Evolutionary conservation across 2,329 filamentous ascomycete species (phyloP).

Genomic region (Calonectria multiphialidica): DNA sequence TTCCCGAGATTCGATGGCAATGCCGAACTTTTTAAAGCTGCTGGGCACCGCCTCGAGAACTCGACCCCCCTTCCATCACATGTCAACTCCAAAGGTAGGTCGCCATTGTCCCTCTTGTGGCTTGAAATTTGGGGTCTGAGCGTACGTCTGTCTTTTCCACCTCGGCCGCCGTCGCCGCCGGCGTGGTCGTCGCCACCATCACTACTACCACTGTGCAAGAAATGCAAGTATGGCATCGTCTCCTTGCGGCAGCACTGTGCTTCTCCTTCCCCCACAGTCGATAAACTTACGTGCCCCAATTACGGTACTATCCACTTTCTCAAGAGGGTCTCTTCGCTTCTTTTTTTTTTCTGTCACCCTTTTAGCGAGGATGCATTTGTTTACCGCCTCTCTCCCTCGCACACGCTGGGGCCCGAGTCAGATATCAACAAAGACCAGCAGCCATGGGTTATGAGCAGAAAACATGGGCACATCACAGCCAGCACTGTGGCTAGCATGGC

Average conservation of each 20-base stretch:
- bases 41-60: not conserved
- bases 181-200: no score
- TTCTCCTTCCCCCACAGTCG: not conserved
- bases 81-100: not conserved
- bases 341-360: not conserved
- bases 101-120: not conserved
- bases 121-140: not conserved
- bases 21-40: not conserved
- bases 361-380: not conserved
- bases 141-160: not conserved
- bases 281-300: not conserved
- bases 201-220: not conserved
- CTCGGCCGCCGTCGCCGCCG: not conserved
- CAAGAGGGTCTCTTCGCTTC: not conserved
- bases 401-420: not conserved
- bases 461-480: not conserved
- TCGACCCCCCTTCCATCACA: constrained; percentile 3
- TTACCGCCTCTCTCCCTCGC: not conserved
- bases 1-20: not conserved
- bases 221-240: not conserved
- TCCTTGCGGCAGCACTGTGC: not conserved
- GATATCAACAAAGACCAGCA: not conserved
- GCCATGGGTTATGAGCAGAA: not conserved
- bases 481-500: not conserved
- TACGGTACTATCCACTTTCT: not conserved